Conservation (phyloP, 176 grass and related monocot species). For the Luzula sylvatica region DNA sequence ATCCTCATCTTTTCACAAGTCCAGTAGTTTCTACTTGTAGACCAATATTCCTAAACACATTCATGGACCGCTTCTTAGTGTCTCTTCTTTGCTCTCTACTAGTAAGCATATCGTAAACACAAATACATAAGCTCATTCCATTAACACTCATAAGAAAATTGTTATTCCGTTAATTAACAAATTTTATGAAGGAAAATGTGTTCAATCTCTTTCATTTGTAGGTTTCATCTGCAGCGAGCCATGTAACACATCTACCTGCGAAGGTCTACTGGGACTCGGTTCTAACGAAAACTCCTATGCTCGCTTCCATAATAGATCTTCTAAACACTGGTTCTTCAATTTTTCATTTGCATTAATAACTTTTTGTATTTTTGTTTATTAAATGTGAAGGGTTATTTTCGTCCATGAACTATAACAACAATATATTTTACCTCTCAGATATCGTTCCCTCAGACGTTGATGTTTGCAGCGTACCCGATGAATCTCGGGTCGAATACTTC, state of each 20-base stretch:
- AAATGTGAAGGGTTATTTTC: conserved; percentile 9
- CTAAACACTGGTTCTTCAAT: background rate
- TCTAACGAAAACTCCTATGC: conserved; percentile 17
- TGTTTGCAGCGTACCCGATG: conserved; percentile 32
- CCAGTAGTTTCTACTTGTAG: too few relatives aligned
- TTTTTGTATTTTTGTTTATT: conserved; percentile 28
- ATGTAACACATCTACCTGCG: background rate
- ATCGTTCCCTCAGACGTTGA: conserved; percentile 9
- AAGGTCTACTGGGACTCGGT: conserved; percentile 17
- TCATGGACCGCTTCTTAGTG: conserved; percentile 11
- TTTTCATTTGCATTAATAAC: conserved; percentile 7
- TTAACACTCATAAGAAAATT: background rate
- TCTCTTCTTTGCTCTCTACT: conserved; percentile 19
- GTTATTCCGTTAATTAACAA: too few relatives aligned
- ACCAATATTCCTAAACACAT: background rate
- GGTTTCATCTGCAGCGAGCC: background rate
- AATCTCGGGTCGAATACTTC: conserved; percentile 43
- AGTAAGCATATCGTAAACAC: conserved; percentile 6
- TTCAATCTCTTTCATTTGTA: background rate
- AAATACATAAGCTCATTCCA: background rate
- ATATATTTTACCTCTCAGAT: conserved; percentile 40
- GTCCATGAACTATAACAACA: background rate
- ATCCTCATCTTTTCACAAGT: too few relatives aligned
- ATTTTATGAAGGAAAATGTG: too few relatives aligned
- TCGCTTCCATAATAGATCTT: conserved; percentile 7